These are phyloP conservation scores for Lolium multiflorum DNA, from an alignment of 176 grass and related monocot species.

Conservation along the genomic window DNA sequence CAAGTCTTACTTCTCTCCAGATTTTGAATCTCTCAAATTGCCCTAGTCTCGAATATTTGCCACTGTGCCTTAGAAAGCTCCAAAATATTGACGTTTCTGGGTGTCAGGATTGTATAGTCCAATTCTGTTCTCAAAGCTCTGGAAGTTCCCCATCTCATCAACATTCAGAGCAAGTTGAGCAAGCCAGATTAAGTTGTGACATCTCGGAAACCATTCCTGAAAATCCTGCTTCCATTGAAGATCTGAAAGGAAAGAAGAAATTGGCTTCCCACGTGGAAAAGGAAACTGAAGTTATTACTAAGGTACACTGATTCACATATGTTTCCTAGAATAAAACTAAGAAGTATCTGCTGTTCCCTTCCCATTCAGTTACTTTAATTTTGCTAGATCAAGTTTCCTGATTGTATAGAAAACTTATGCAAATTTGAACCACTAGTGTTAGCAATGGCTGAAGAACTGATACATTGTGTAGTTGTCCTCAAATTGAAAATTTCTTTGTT, in stretches of 20 bases:
- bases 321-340: conserved; percentile 5
- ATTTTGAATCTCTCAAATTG: conserved; percentile 54
- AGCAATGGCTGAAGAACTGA: conserved; percentile 13
- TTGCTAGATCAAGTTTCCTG: conserved; percentile 14
- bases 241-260: conserved; percentile 27
- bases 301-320: conserved; percentile 31
- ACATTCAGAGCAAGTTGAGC: conserved; percentile 27
- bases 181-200: conserved; percentile 30
- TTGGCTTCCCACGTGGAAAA: neutral
- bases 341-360: neutral
- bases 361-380: neutral
- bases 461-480: conserved; percentile 14
- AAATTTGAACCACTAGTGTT: conserved; percentile 9
- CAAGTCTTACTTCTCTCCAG: conserved; percentile 51
- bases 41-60: conserved; percentile 43
- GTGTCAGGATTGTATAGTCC: conserved; percentile 43
- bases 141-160: conserved; percentile 22
- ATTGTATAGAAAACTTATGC: neutral
- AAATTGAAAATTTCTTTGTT: neutral
- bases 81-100: conserved; percentile 45
- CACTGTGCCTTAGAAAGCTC: conserved; percentile 36
- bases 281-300: conserved; percentile 16
- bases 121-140: conserved; percentile 20
- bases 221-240: neutral
- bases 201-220: conserved; percentile 31